Base-by-base conservation (phyloP, 2,329 filamentous ascomycete species). In the Sporothrix variecibatus region DNA sequence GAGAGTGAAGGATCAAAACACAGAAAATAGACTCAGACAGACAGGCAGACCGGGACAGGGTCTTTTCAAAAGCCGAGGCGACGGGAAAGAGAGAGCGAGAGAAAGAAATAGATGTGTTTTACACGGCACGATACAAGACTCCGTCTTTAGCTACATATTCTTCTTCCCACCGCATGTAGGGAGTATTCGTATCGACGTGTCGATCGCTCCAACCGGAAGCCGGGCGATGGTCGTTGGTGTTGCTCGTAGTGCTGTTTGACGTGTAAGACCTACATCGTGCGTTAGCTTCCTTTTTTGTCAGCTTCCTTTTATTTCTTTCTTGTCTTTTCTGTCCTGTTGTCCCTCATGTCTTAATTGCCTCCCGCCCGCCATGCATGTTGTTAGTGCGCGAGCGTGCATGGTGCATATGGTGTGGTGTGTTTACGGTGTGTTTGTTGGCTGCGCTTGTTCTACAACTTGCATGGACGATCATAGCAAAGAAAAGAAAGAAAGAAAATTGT, bases 141-240 rank as follows among this genome's bases (percentile, higher is more conserved):
- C 56, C 28, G 56, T 60, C 23, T 46, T 56, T 60, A 60, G 53
- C 6, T 58, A 12, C 53, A 58, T 58, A 2, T 8, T 31, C 9
- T 62, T 40, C 11, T 46, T 17, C n/a, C 38, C 23, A 20, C 23
- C 38, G 62, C n/a, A 65, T 40, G 38, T 65, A 65, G 38, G 38
- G 38, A 65, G 38, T 38, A 65, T 65, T 38, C 62, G 62, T 65
- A 65, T 43, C 34, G 60, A 34, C n/a, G 28, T 43, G 60, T 26
- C 60, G 34, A 65, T 65, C 60, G 34, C 34, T 17, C 26, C 49
- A 28, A 43, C 34, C 31, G 38, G 60, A 65, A 23, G 60, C 60
- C 34, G 34, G 60, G n/a, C 40, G 40, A 11, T 43, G 40, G 49
- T 17, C 46, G 20, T 51, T 51, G 46, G 46, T n/a, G 1, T 17